Evolutionary conservation across 2,329 filamentous ascomycete genomes (phyloP).

Genomic region (Davidsoniella australis): DNA sequence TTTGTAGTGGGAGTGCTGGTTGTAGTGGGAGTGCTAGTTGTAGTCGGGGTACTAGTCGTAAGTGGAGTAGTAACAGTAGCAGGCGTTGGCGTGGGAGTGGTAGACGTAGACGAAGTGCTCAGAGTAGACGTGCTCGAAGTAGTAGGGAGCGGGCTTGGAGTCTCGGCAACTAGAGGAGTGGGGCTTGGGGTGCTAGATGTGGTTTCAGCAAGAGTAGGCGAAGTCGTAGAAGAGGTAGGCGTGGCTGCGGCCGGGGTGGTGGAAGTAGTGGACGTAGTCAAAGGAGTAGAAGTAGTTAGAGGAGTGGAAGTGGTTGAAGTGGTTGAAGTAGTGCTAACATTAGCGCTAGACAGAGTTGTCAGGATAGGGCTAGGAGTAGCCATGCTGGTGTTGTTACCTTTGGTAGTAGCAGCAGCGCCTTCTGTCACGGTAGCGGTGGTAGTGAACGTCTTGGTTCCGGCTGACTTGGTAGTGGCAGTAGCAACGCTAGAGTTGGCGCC

Average conservation of each 20-base stretch:
- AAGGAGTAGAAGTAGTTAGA: slow-evolving; percentile 6
- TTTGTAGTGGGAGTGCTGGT: background rate
- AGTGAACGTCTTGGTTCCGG: background rate
- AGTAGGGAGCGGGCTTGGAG: slow-evolving; percentile 7
- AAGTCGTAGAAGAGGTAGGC: slow-evolving; percentile 6
- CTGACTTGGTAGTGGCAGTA: background rate
- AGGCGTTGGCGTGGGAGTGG: slow-evolving; percentile 12
- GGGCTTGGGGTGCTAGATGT: background rate
- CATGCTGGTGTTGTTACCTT: background rate
- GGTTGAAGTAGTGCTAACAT: background rate
- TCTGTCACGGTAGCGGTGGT: background rate
- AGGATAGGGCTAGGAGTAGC: slow-evolving; percentile 10
- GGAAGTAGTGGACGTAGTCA: slow-evolving; percentile 10
- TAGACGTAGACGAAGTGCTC: slow-evolving; percentile 8
- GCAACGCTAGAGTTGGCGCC: background rate
- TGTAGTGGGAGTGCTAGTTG: slow-evolving; percentile 15
- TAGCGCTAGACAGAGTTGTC: background rate
- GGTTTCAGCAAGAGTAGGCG: background rate
- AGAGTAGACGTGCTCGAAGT: slow-evolving; percentile 4
- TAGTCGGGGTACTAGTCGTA: slow-evolving; percentile 12
- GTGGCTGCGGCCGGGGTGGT: background rate
- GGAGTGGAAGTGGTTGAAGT: background rate
- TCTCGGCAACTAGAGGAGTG: slow-evolving; percentile 8
- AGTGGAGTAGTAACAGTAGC: background rate
- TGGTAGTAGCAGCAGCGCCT: background rate